phyloP scores from a whole-genome alignment of 768 basidiomycete genomes.

The Russula abietina region DNA sequence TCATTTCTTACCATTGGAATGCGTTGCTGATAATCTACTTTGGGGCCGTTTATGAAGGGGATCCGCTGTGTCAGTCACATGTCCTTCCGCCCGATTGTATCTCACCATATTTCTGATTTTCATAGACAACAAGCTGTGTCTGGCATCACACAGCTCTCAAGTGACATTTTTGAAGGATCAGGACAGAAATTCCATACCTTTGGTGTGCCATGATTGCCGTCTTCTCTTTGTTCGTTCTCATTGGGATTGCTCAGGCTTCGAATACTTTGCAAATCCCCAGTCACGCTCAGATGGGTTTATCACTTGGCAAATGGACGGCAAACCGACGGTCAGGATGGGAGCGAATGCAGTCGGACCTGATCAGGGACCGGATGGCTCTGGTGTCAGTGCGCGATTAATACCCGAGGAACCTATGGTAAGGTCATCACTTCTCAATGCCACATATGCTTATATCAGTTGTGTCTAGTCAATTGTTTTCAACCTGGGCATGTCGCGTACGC shows the following conservation, averaged over 20 bases:
- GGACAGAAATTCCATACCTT: conserved; percentile 47
- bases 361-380: conserved; percentile 35
- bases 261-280: conserved; percentile 62
- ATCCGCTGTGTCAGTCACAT: conserved; percentile 40
- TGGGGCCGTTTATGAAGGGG: conserved; percentile 33
- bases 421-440: neutral
- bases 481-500: conserved; percentile 52
- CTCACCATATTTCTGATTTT: neutral
- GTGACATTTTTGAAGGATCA: conserved; percentile 52
- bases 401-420: conserved; percentile 47
- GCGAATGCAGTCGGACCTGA: conserved; percentile 52
- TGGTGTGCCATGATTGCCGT: conserved; percentile 30
- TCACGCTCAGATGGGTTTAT: conserved; percentile 55
- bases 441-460: neutral
- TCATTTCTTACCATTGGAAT: neutral
- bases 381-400: conserved; percentile 56
- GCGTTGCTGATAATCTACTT: conserved; percentile 7
- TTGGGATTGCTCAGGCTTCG: conserved; percentile 47
- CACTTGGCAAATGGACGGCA: conserved; percentile 66
- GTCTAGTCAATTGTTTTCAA: conserved; percentile 49
- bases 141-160: conserved; percentile 41
- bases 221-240: neutral
- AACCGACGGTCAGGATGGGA: conserved; percentile 44
- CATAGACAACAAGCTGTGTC: conserved; percentile 46
- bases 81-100: neutral